Evolutionary conservation across 2,329 filamentous ascomycete species (phyloP).

Genomic region (Botryotinia convoluta): DNA sequence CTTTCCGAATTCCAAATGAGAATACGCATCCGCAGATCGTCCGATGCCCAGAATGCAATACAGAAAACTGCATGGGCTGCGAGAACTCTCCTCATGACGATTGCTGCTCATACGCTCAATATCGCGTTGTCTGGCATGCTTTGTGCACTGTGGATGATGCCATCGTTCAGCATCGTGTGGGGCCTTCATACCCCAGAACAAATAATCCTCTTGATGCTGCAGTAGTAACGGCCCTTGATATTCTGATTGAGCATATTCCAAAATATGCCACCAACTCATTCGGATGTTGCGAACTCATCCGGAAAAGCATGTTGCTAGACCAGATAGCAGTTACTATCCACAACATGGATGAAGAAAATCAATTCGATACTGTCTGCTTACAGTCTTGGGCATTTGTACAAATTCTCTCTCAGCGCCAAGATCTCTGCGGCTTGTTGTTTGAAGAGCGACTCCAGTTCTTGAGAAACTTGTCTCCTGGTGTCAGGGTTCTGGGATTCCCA

Average conservation of each 20-base stretch:
- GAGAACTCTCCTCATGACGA: neutral
- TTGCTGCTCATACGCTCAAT: neutral
- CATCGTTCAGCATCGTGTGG: neutral
- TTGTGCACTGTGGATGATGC: neutral
- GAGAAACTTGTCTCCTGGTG: neutral
- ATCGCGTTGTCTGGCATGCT: constrained; percentile 1
- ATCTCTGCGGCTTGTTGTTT: neutral
- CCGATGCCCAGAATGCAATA: neutral
- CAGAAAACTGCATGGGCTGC: neutral
- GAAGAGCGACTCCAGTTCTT: neutral
- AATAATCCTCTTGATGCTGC: neutral
- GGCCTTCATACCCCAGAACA: neutral
- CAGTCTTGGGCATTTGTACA: neutral
- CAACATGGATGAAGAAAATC: neutral
- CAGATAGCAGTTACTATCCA: neutral
- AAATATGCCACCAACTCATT: neutral
- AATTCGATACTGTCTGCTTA: neutral
- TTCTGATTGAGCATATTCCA: neutral
- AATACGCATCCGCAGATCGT: constrained; percentile 1
- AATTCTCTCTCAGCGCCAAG: neutral
- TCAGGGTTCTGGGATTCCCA: neutral
- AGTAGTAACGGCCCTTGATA: neutral
- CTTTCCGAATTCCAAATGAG: neutral
- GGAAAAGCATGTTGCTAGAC: neutral
- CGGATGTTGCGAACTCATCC: neutral